Evolutionary conservation across 257 asterid species (phyloP).

Genomic region (Gentiana straminea): DNA sequence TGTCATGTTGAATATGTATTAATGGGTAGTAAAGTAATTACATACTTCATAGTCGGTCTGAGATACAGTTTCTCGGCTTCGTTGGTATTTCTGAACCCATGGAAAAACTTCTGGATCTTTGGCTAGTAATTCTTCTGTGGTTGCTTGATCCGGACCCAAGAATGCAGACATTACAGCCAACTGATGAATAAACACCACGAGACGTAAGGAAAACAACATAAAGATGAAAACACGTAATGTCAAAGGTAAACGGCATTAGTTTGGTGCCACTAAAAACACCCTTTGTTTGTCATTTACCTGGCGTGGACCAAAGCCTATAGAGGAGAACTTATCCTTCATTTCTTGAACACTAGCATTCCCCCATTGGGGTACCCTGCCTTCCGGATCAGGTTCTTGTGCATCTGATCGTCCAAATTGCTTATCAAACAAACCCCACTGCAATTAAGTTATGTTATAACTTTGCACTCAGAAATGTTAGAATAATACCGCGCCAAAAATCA

Average conservation of each 20-base stretch:
- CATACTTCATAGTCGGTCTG: slow-evolving; percentile 84
- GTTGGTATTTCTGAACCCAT: slow-evolving; percentile 93
- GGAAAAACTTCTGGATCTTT: slow-evolving; percentile 73
- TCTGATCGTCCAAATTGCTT: slow-evolving; percentile 76
- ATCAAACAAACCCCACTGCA: slow-evolving; percentile 89
- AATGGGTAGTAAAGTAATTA: neutral
- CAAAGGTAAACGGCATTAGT: too few species aligned
- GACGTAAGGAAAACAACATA: neutral
- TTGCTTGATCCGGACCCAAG: slow-evolving; percentile 88
- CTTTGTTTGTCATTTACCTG: slow-evolving; percentile 37
- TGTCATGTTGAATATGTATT: too few species aligned
- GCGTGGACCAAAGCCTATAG: slow-evolving; percentile 84
- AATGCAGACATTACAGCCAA: slow-evolving; percentile 92
- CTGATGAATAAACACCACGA: slow-evolving; percentile 23
- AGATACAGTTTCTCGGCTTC: slow-evolving; percentile 92
- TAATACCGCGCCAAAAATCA: too few species aligned
- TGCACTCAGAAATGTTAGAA: too few species aligned
- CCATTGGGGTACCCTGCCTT: slow-evolving; percentile 90
- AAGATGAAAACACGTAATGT: neutral
- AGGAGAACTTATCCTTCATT: slow-evolving; percentile 67
- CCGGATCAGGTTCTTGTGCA: slow-evolving; percentile 79
- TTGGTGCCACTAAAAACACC: too few species aligned
- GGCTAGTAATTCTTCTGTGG: slow-evolving; percentile 66
- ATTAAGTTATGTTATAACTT: neutral
- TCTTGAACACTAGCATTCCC: slow-evolving; percentile 59